Evolutionary conservation across 2,329 filamentous ascomycete genomes (phyloP).

Genomic region (Penicillium sp.): DNA sequence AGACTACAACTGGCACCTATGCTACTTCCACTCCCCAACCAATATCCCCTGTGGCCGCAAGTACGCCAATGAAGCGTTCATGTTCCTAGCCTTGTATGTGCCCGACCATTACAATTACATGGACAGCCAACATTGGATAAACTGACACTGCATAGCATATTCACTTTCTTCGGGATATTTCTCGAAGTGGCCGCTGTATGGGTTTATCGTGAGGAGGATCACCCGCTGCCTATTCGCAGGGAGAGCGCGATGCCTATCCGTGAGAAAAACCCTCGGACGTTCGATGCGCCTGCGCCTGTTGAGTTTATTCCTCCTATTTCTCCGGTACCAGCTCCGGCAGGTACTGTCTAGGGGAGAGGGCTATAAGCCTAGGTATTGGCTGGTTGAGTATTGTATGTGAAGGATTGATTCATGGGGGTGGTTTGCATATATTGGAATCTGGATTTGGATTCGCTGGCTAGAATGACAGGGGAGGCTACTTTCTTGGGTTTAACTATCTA

Average conservation of each 20-base stretch:
- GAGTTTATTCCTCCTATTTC: neutral
- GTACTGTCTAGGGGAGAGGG: conserved; percentile 6
- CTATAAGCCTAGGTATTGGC: too few species aligned
- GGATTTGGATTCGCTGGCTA: too few species aligned
- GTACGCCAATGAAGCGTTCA: conserved; percentile 41
- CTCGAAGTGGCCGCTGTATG: conserved; percentile 36
- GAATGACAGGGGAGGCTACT: too few species aligned
- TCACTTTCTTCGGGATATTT: conserved; percentile 38
- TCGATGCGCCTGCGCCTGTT: conserved; percentile 19
- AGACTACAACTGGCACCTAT: conserved; percentile 38
- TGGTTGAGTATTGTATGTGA: too few species aligned
- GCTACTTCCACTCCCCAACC: conserved; percentile 31
- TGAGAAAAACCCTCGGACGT: conserved; percentile 26
- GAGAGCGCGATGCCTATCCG: conserved; percentile 7
- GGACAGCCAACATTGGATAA: too few species aligned
- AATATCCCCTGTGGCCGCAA: conserved; percentile 36
- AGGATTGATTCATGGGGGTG: too few species aligned
- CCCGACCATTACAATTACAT: too few species aligned
- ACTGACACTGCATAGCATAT: conserved; percentile 30
- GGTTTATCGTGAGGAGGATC: conserved; percentile 27
- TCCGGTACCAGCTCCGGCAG: conserved; percentile 3
- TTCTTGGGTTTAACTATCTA: too few species aligned
- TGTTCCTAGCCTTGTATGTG: conserved; percentile 45
- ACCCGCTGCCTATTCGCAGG: neutral
- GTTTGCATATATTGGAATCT: too few species aligned